phyloP scores from a whole-genome alignment of 2,329 filamentous ascomycete genomes.

The Penicillium sp. region DNA sequence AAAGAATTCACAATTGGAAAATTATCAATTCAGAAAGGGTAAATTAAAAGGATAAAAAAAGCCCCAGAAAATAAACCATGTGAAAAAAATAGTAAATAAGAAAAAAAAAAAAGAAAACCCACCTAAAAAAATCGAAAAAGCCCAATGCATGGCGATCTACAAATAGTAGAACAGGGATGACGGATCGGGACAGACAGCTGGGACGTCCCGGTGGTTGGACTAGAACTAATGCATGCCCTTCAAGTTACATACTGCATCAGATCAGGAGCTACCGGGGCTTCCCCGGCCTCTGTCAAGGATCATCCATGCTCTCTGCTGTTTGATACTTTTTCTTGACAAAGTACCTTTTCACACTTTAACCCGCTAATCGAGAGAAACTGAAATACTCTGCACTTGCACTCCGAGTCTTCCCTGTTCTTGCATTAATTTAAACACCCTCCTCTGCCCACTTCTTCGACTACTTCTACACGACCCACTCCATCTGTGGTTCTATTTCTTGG shows the following conservation, averaged over 20 bases:
- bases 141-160: slow-evolving; percentile 13
- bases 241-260: slow-evolving; percentile 14
- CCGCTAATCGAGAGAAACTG: slow-evolving; percentile 5
- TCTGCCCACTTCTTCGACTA: slow-evolving; percentile 2
- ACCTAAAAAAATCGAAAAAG: neutral
- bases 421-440: slow-evolving; percentile 5
- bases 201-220: neutral
- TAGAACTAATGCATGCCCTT: slow-evolving; percentile 17
- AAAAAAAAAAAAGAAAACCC: neutral
- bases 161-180: slow-evolving; percentile 21
- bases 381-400: slow-evolving; percentile 16
- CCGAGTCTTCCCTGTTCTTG: slow-evolving; percentile 1
- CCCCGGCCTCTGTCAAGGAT: slow-evolving; percentile 20
- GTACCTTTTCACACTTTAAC: neutral
- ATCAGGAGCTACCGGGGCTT: slow-evolving; percentile 16
- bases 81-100: neutral
- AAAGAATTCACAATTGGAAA: neutral
- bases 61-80: neutral
- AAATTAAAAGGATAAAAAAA: too few relatives aligned
- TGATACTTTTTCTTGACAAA: neutral
- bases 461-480: slow-evolving; percentile 9
- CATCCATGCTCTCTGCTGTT: slow-evolving; percentile 18
- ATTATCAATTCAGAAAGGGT: neutral
- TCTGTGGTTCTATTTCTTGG: neutral
- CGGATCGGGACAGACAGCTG: slow-evolving; percentile 11